Conservation (phyloP, 495 filamentous ascomycete genomes). For the Bacidia rubella region DNA sequence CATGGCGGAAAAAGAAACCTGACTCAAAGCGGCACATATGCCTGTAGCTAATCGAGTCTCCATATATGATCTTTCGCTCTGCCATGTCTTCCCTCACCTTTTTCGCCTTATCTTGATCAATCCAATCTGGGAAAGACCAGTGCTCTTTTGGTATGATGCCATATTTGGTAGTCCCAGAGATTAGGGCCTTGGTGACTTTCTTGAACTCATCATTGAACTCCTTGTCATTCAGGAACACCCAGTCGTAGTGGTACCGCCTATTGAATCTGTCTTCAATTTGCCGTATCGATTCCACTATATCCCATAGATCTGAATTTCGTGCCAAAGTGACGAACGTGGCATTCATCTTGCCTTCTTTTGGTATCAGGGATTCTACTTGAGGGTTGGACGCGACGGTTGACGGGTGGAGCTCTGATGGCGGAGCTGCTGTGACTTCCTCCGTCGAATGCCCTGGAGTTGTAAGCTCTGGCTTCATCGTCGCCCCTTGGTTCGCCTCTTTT, state of each 20-base stretch:
- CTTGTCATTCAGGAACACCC: conserved; percentile 96
- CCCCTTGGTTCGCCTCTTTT: conserved; percentile 11
- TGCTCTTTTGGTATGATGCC: conserved; percentile 73
- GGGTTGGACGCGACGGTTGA: neutral
- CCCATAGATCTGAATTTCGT: conserved; percentile 87
- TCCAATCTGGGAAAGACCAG: conserved; percentile 80
- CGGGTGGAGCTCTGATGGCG: neutral
- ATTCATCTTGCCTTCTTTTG: conserved; percentile 61
- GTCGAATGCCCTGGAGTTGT: neutral
- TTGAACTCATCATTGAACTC: conserved; percentile 88
- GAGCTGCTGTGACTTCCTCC: neutral
- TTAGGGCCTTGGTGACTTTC: conserved; percentile 72
- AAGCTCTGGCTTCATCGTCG: neutral
- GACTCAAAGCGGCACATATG: conserved; percentile 94
- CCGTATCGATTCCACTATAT: conserved; percentile 87
- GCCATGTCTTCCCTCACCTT: conserved; percentile 77
- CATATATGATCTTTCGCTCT: conserved; percentile 80
- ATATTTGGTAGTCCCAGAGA: conserved; percentile 84
- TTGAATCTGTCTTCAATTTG: conserved; percentile 97
- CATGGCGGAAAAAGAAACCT: conserved; percentile 84
- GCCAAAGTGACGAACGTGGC: conserved; percentile 95
- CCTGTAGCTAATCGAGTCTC: conserved; percentile 80
- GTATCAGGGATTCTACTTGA: conserved; percentile 12
- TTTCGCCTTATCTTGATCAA: conserved; percentile 71
- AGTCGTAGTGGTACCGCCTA: conserved; percentile 88